Base-by-base conservation (phyloP, 495 filamentous ascomycete species). In the Penicillium macrosclerotiorum region DNA sequence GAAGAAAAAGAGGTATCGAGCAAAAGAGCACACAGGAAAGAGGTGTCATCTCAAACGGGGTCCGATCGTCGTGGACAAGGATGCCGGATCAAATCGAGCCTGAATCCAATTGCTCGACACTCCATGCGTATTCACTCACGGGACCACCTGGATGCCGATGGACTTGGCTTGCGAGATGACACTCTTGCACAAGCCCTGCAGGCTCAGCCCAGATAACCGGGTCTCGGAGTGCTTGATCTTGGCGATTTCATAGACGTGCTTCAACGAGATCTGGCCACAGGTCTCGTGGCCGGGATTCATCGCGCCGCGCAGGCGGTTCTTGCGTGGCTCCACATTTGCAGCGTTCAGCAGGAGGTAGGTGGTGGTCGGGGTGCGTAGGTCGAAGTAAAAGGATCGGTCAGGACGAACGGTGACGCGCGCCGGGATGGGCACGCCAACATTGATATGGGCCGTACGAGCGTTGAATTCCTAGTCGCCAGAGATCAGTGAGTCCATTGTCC, bases 391-490 rank as follows among this genome's bases (percentile, higher is more conserved):
- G 26, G 89, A 82, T 51, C 94, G 87, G 65, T 98, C 93, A 17
- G 88, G 88, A 47, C 93, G 88, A 57, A 97, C 90, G 22, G 88
- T 95, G 31, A 99, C 85, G 49, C 85, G 84, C 37, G 86, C 84
- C 24, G 93, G 93, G 53, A 96, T 88, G 6, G 94, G 93, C 24
- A 87, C 89, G 25, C 94, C 93, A 42, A 80, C 58, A 47, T 69
- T 78, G 63, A 96, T 91, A 68, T 94, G 85, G 36, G 86, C 77
- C 23, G 93, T 99, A 38, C 92, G 77, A 25, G 93, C 93, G 58
- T 99, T 99, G 78, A 97, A 99, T 70, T 99, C 93, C 93, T 98
- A 56, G n/a, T n/a, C n/a, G n/a, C n/a, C n/a, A n/a, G n/a, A n/a
- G n/a, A n/a, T n/a, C n/a, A n/a, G n/a, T n/a, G n/a, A n/a, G n/a